Conservation (phyloP, 78 protist genomes). For the Dictyostelium capitatum region DNA sequence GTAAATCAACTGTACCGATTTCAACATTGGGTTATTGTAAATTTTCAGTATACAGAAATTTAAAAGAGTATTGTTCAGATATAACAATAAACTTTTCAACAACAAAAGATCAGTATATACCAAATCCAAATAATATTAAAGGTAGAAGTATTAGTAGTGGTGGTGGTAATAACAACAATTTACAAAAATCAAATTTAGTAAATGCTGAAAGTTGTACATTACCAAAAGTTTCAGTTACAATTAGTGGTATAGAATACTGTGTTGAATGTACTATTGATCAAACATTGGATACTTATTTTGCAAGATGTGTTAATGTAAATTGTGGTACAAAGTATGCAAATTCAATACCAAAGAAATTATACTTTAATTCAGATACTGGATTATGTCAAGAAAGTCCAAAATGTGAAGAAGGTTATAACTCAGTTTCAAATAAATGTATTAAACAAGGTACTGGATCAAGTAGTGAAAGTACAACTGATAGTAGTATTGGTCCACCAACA, state of each 20-base stretch:
- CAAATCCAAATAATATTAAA: background rate
- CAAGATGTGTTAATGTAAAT: background rate
- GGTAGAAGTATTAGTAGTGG: background rate
- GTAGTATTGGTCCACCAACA: background rate
- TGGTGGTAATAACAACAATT: background rate
- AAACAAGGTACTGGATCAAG: background rate
- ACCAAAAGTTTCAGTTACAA: background rate
- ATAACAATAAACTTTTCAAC: background rate
- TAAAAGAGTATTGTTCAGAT: background rate
- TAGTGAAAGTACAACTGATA: background rate
- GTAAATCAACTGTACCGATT: background rate
- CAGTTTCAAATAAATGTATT: background rate
- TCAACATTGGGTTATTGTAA: background rate
- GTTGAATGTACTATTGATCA: slow-evolving; percentile 18
- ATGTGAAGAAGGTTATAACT: background rate
- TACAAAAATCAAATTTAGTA: background rate
- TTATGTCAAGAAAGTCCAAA: background rate
- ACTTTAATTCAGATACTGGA: background rate
- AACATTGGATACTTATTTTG: background rate
- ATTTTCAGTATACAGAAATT: background rate
- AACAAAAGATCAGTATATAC: background rate
- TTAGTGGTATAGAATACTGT: background rate
- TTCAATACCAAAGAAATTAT: background rate
- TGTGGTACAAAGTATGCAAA: background rate
- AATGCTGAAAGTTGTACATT: background rate